These are phyloP conservation scores for Singerocomus rubriflavus DNA, from an alignment of 1,284 basidiomycete genomes.

Conservation along the genomic window DNA sequence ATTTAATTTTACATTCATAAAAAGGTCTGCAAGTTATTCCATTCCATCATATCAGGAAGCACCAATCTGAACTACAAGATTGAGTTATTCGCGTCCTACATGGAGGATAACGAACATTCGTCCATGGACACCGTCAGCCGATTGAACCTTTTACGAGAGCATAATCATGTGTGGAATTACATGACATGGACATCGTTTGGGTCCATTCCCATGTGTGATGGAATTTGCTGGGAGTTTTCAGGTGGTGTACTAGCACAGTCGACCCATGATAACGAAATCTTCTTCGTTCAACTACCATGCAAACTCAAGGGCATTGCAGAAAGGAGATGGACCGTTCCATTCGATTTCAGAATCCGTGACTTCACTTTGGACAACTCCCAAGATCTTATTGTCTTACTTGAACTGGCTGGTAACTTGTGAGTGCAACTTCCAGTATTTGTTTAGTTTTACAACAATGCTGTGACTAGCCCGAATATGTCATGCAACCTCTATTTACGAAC, in stretches of 20 bases:
- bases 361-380: constrained; percentile 61
- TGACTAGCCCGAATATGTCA: constrained; percentile 17
- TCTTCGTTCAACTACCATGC: constrained; percentile 49
- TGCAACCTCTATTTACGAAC: constrained; percentile 31
- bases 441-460: constrained; percentile 1
- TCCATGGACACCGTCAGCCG: constrained; percentile 33
- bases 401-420: constrained; percentile 30
- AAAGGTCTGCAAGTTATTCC: constrained; percentile 48
- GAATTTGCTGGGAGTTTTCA: constrained; percentile 53
- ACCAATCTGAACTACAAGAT: constrained; percentile 45
- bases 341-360: constrained; percentile 49
- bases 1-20: neutral
- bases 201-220: constrained; percentile 37
- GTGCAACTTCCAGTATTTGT: constrained; percentile 3
- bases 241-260: constrained; percentile 56
- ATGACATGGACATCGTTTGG: constrained; percentile 38
- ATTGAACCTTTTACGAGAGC: constrained; percentile 38
- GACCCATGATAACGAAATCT: constrained; percentile 26
- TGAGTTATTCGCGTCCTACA: constrained; percentile 48
- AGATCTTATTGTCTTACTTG: constrained; percentile 52
- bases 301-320: constrained; percentile 44
- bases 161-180: constrained; percentile 46
- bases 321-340: constrained; percentile 44
- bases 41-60: constrained; percentile 38
- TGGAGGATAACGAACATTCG: constrained; percentile 40